phyloP scores from a whole-genome alignment of 2,329 filamentous ascomycete species.

The Colletotrichum destructivum region DNA sequence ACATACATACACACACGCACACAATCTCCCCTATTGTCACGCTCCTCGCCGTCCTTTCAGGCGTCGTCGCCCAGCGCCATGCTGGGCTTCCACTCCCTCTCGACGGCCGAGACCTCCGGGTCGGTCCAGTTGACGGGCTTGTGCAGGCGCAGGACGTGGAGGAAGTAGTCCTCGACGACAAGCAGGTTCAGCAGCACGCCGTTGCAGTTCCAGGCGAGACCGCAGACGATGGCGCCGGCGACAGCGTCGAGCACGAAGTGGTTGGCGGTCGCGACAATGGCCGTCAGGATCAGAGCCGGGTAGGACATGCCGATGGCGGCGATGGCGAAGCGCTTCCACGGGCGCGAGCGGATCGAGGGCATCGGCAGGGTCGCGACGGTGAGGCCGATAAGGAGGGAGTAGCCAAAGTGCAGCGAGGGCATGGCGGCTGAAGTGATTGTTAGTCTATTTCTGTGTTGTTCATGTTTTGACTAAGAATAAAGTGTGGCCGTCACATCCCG shows the following conservation, averaged over 20 bases:
- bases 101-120: slow-evolving; percentile 52
- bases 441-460: slow-evolving; percentile 3
- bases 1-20: too few relatives aligned
- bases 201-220: slow-evolving; percentile 73
- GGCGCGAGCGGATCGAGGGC: slow-evolving; percentile 64
- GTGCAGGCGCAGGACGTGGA: slow-evolving; percentile 74
- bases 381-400: slow-evolving; percentile 80
- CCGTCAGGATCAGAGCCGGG: slow-evolving; percentile 74
- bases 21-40: background rate
- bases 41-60: background rate
- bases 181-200: slow-evolving; percentile 73
- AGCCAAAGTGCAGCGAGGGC: slow-evolving; percentile 83
- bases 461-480: background rate
- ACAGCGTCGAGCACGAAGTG: slow-evolving; percentile 82
- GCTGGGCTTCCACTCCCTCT: slow-evolving; percentile 51
- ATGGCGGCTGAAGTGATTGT: slow-evolving; percentile 71
- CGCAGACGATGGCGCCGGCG: slow-evolving; percentile 76
- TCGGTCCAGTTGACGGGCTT: slow-evolving; percentile 68
- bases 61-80: slow-evolving; percentile 42
- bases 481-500: too few relatives aligned
- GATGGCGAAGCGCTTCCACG: slow-evolving; percentile 64
- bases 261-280: slow-evolving; percentile 81
- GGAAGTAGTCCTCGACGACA: slow-evolving; percentile 77
- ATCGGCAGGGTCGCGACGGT: slow-evolving; percentile 78
- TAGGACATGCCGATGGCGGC: slow-evolving; percentile 71